A percentile compares a stretch with the other conserved stretches of the same genome.
Evolutionary conservation across 2,329 filamentous ascomycete species (phyloP).

Genomic region (Endothia cerciana): DNA sequence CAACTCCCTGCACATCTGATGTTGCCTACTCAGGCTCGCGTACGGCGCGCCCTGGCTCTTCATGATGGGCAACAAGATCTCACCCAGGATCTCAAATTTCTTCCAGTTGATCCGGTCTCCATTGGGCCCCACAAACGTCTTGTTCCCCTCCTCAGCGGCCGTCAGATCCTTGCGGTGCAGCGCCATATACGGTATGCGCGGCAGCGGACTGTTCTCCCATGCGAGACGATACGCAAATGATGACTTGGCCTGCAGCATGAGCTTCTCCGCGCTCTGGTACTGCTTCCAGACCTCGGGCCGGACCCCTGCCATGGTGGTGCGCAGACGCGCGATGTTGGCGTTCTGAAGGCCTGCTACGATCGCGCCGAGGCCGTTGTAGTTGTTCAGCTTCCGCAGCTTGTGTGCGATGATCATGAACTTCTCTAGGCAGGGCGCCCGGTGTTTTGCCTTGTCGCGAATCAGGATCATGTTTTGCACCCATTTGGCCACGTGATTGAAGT

Average conservation of each 20-base stretch:
- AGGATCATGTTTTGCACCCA: slow-evolving; percentile 86
- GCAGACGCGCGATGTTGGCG: slow-evolving; percentile 80
- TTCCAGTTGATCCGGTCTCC: slow-evolving; percentile 90
- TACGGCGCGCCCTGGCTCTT: slow-evolving; percentile 88
- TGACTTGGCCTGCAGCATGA: slow-evolving; percentile 92
- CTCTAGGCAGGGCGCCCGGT: slow-evolving; percentile 86
- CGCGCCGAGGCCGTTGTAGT: slow-evolving; percentile 96
- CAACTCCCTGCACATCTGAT: slow-evolving; percentile 72
- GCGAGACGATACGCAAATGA: slow-evolving; percentile 95
- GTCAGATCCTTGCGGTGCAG: slow-evolving; percentile 88
- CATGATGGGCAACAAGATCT: slow-evolving; percentile 88
- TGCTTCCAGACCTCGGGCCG: slow-evolving; percentile 74
- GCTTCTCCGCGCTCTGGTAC: slow-evolving; percentile 83
- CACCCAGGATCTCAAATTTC: slow-evolving; percentile 95
- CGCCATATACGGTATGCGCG: slow-evolving; percentile 91
- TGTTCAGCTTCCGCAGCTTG: slow-evolving; percentile 88
- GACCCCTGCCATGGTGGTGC: slow-evolving; percentile 78
- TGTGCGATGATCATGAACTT: slow-evolving; percentile 92
- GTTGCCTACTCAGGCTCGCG: slow-evolving; percentile 64
- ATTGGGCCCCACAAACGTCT: slow-evolving; percentile 78
- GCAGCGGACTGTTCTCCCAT: slow-evolving; percentile 91
- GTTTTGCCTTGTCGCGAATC: slow-evolving; percentile 92
- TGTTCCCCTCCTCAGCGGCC: slow-evolving; percentile 88
- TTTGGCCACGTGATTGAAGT: slow-evolving; percentile 85
- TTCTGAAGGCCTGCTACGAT: slow-evolving; percentile 91